A percentile compares a stretch with the other conserved stretches of the same genome.
These are phyloP conservation scores for Dendrocalamus latiflorus DNA, from an alignment of 202 grass and related monocot species.

Conservation along the genomic window DNA sequence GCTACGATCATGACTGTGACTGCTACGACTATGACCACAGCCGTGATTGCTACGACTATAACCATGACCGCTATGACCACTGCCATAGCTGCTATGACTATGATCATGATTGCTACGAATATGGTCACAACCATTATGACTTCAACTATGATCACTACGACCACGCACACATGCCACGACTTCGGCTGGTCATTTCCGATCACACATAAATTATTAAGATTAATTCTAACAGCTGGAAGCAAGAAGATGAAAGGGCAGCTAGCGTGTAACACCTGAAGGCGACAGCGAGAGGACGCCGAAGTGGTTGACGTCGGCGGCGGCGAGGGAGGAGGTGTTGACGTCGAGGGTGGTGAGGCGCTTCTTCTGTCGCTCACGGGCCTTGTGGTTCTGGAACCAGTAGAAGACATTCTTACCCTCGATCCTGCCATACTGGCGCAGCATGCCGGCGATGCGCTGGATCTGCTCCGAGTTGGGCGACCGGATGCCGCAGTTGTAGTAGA, in stretches of 20 bases:
- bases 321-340: constrained; percentile 10
- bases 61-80: no score
- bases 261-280: constrained; percentile 15
- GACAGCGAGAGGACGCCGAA: constrained; percentile 27
- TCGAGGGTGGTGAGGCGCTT: constrained; percentile 62
- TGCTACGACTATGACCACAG: no score
- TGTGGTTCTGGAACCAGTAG: constrained; percentile 99
- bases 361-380: constrained; percentile 95
- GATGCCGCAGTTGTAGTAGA: constrained; percentile 85
- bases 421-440: constrained; percentile 70
- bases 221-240: not conserved
- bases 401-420: constrained; percentile 99
- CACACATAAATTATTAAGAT: no score
- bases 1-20: no score
- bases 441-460: constrained; percentile 84
- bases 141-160: no score
- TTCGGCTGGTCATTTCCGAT: no score
- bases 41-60: no score
- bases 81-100: no score
- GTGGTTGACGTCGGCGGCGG: not conserved
- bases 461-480: constrained; percentile 84
- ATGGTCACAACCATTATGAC: no score
- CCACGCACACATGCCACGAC: no score
- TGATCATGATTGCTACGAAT: no score
- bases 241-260: not conserved